Evolutionary conservation across 225 moss, liverwort and hornwort species (phyloP).

Genomic region (Marchantia paleacea): DNA sequence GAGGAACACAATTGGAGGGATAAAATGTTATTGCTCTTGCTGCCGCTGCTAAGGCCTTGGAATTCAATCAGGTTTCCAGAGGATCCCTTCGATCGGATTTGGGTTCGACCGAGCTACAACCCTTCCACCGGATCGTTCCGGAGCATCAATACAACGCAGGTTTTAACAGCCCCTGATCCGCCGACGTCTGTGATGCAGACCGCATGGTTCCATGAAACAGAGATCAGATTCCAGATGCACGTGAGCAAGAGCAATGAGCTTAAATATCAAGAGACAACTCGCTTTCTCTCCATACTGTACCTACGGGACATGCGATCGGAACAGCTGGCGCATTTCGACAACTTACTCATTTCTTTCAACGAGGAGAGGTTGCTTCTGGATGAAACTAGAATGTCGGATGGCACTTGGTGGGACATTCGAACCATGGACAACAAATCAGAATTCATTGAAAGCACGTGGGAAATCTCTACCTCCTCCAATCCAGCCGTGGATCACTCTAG

Average conservation of each 20-base stretch:
- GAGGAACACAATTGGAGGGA: background rate
- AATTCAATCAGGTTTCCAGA: conserved; percentile 1
- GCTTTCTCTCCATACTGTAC: background rate
- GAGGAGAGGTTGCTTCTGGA: background rate
- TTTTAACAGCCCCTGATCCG: background rate
- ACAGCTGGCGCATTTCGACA: background rate
- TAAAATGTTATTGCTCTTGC: background rate
- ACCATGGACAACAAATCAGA: background rate
- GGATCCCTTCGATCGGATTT: conserved; percentile 4
- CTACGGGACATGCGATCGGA: background rate
- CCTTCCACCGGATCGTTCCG: background rate
- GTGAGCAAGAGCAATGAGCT: background rate
- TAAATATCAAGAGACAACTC: background rate
- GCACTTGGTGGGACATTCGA: background rate
- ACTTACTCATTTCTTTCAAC: background rate
- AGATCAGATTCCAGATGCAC: background rate
- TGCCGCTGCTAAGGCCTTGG: background rate
- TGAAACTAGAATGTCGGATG: background rate
- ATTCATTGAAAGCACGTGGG: background rate
- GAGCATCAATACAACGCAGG: background rate
- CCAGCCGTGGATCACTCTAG: background rate
- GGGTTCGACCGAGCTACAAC: background rate
- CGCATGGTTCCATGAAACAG: background rate
- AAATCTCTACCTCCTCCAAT: background rate
- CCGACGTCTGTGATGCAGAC: background rate